These are phyloP conservation scores for Pisolithus sp. DNA, from an alignment of 768 basidiomycete species.

Conservation along the genomic window DNA sequence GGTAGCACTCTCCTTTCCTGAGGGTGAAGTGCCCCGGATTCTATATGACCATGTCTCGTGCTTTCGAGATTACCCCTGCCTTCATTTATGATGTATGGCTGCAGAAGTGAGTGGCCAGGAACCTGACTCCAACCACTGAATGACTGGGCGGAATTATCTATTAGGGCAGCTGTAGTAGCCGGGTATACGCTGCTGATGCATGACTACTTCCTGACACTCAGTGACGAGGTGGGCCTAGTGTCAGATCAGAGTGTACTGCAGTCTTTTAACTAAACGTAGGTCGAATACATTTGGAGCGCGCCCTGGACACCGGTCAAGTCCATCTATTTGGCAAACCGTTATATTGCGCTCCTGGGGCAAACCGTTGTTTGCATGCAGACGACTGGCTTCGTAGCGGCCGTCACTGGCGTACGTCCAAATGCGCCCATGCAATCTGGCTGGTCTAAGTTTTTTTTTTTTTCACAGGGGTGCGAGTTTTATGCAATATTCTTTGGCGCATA, in stretches of 20 bases:
- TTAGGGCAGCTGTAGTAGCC: conserved; percentile 3
- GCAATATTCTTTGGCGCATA: background rate
- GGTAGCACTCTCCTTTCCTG: background rate
- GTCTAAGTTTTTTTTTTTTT: background rate
- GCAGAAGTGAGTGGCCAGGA: background rate
- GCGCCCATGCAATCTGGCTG: background rate
- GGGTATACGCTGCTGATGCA: conserved; percentile 4
- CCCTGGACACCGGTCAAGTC: conserved; percentile 6
- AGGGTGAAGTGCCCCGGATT: too few species aligned
- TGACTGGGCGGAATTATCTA: background rate
- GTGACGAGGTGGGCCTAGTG: conserved; percentile 4
- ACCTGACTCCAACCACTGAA: background rate
- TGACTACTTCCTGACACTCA: conserved; percentile 6
- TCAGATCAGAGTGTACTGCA: background rate
- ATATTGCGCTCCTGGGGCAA: conserved; percentile 3
- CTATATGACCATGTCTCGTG: background rate
- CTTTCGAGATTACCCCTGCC: background rate
- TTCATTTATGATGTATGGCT: background rate
- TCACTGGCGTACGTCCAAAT: background rate
- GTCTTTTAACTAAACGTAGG: background rate
- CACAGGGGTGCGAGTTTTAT: background rate
- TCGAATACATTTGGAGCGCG: conserved; percentile 6
- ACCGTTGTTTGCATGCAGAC: background rate
- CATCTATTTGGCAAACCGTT: conserved; percentile 4
- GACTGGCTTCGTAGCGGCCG: background rate